Conservation (phyloP, 1,284 basidiomycete genomes). For the Ceratobasidium sp. region DNA sequence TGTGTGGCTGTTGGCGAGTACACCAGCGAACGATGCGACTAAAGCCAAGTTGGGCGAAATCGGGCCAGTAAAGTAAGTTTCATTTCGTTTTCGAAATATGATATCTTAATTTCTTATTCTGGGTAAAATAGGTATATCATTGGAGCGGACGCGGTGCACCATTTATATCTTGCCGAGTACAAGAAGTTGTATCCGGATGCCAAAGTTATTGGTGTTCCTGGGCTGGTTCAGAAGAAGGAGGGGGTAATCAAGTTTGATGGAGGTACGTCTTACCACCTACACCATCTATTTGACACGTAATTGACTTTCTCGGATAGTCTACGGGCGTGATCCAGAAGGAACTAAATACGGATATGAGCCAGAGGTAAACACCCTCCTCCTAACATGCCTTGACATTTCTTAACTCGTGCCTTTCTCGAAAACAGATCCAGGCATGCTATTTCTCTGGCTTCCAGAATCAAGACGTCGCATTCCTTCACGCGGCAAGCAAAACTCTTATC, state of each 20-base stretch:
- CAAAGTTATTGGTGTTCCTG: constrained; percentile 77
- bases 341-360: constrained; percentile 86
- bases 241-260: constrained; percentile 69
- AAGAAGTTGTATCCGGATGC: constrained; percentile 84
- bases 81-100: constrained; percentile 5
- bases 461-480: constrained; percentile 92
- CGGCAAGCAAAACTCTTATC: constrained; percentile 82
- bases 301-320: constrained; percentile 61
- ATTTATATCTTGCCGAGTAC: constrained; percentile 77
- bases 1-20: constrained; percentile 90
- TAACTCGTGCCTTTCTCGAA: background rate
- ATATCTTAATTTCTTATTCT: background rate
- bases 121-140: constrained; percentile 71
- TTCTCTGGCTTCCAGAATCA: constrained; percentile 88
- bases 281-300: background rate
- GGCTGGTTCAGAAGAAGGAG: constrained; percentile 64
- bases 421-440: constrained; percentile 76
- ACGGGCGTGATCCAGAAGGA: constrained; percentile 72
- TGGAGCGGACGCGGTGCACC: constrained; percentile 74
- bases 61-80: constrained; percentile 79
- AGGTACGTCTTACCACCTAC: constrained; percentile 63
- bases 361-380: constrained; percentile 67
- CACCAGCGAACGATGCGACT: constrained; percentile 81
- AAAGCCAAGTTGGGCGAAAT: constrained; percentile 78
- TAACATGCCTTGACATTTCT: background rate